A percentile compares a stretch with the other conserved stretches of the same genome.
Evolutionary conservation across 192 early-diverging fungal genomes (phyloP).

Genomic region (Podila verticillata): DNA sequence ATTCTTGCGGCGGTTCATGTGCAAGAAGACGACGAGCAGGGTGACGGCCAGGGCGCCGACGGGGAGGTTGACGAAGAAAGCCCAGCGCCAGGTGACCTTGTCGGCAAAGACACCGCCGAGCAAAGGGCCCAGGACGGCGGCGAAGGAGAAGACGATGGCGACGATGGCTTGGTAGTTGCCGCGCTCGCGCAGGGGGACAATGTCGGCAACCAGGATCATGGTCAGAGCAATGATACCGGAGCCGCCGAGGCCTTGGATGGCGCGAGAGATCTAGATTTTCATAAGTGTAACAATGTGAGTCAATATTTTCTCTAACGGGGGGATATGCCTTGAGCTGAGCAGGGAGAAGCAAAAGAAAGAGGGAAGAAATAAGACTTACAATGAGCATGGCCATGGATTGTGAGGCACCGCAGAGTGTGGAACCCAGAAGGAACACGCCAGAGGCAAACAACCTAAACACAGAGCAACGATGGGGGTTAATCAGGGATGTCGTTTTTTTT

Average conservation of each 20-base stretch:
- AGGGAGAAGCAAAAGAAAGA: background rate
- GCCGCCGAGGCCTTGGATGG: conserved; percentile 68
- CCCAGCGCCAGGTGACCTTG: conserved; percentile 73
- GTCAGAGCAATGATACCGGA: conserved; percentile 65
- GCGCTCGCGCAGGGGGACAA: conserved; percentile 65
- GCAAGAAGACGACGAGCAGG: conserved; percentile 37
- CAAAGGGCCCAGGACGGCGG: conserved; percentile 80
- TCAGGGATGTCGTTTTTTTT: background rate
- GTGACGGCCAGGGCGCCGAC: conserved; percentile 58
- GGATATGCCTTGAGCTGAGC: background rate
- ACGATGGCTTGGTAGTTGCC: conserved; percentile 83
- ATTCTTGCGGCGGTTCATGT: conserved; percentile 50
- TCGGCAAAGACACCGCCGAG: conserved; percentile 84
- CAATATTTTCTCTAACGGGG: background rate
- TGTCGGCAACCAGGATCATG: conserved; percentile 71
- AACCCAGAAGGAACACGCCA: conserved; percentile 72
- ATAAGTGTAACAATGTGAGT: no score
- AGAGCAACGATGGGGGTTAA: background rate
- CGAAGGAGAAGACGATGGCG: conserved; percentile 75
- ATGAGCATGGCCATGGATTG: conserved; percentile 65
- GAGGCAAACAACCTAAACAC: conserved; percentile 34
- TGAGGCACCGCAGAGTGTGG: conserved; percentile 70
- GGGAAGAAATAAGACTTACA: conserved; percentile 24
- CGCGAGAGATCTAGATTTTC: conserved; percentile 45
- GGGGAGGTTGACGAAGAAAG: conserved; percentile 87